Evolutionary conservation across 129 eudicot species (phyloP).

Genomic region (Deinandra increscens): DNA sequence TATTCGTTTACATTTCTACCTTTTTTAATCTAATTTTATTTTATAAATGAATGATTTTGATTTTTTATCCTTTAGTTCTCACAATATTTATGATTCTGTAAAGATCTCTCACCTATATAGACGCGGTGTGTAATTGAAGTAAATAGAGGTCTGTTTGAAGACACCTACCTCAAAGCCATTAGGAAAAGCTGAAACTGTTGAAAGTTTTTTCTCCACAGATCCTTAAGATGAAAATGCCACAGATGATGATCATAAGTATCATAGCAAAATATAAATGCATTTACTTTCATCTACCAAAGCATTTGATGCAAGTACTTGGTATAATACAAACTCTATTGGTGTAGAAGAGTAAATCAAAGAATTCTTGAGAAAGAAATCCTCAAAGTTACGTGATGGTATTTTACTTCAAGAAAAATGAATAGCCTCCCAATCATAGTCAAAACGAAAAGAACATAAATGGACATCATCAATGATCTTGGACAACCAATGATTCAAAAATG

Average conservation of each 20-base stretch:
- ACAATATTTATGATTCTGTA: too few species aligned
- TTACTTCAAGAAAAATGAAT: neutral
- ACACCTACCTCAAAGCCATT: constrained; percentile 69
- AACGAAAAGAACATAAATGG: neutral
- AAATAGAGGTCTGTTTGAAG: neutral
- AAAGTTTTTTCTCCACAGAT: constrained; percentile 46
- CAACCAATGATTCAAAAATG: neutral
- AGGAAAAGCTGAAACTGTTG: constrained; percentile 55
- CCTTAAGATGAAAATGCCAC: constrained; percentile 34
- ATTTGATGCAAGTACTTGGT: too few species aligned
- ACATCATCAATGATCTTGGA: neutral
- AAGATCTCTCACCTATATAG: neutral
- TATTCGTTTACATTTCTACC: too few species aligned
- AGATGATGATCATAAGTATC: neutral
- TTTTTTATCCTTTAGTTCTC: too few species aligned
- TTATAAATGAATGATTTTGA: too few species aligned
- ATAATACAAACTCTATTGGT: neutral
- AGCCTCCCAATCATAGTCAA: neutral
- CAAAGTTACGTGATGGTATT: neutral
- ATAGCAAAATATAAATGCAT: neutral
- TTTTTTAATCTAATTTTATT: too few species aligned
- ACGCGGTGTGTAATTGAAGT: neutral
- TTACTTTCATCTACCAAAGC: neutral
- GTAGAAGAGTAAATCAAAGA: neutral
- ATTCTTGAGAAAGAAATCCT: neutral